These are phyloP conservation scores for Phaeophleospora eucalypticola DNA, from an alignment of 2,329 filamentous ascomycete species.

Conservation along the genomic window DNA sequence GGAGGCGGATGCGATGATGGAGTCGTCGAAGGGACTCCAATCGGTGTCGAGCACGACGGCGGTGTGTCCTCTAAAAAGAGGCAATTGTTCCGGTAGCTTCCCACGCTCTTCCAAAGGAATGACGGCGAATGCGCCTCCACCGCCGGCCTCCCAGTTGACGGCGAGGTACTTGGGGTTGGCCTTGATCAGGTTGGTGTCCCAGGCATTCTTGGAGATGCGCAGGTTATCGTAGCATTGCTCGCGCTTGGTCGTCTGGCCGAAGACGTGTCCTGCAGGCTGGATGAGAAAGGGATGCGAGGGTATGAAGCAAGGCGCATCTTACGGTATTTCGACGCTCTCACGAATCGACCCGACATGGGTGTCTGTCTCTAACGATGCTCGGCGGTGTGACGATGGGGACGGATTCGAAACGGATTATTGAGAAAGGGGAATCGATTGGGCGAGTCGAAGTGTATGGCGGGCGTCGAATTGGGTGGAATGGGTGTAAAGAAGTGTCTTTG, in stretches of 20 bases:
- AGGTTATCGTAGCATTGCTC: slow-evolving; percentile 99
- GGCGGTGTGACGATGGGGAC: background rate
- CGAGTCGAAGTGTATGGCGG: too few species aligned
- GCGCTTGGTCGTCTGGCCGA: slow-evolving; percentile 91
- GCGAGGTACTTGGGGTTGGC: slow-evolving; percentile 93
- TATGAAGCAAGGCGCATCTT: slow-evolving; percentile 33
- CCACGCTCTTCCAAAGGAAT: slow-evolving; percentile 86
- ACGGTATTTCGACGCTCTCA: slow-evolving; percentile 72
- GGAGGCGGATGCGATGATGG: slow-evolving; percentile 84
- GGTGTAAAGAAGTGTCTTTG: too few species aligned
- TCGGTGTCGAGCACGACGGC: slow-evolving; percentile 95
- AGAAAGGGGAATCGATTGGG: too few species aligned
- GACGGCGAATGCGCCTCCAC: slow-evolving; percentile 94
- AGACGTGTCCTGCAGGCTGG: slow-evolving; percentile 78
- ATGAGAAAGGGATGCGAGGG: slow-evolving; percentile 16
- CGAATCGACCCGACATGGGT: slow-evolving; percentile 66
- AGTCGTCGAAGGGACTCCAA: slow-evolving; percentile 97
- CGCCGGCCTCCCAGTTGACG: slow-evolving; percentile 97
- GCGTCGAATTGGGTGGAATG: too few species aligned
- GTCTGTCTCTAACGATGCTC: background rate
- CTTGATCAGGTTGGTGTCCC: slow-evolving; percentile 98
- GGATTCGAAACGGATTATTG: too few species aligned
- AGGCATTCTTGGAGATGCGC: slow-evolving; percentile 95
- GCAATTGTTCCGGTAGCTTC: slow-evolving; percentile 86
- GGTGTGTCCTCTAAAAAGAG: slow-evolving; percentile 93